A percentile compares a stretch with the other conserved stretches of the same genome.
phyloP scores from a whole-genome alignment of 2,329 filamentous ascomycete species.

The Cryphonectria carpinicola region DNA sequence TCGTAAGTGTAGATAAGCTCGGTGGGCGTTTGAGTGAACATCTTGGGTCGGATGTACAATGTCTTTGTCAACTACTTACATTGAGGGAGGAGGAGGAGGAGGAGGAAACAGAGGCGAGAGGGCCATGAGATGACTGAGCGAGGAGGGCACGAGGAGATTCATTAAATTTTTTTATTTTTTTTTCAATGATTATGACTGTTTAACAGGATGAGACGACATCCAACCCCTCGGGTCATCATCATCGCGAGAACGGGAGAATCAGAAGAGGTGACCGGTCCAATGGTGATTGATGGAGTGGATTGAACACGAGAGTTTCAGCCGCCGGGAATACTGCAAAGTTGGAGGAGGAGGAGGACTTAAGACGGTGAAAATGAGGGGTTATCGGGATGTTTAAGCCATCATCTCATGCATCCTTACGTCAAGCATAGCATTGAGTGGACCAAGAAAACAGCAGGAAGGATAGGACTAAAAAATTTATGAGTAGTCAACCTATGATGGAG shows the following conservation, averaged over 20 bases:
- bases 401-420: conserved; percentile 5
- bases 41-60: neutral
- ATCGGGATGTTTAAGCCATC: neutral
- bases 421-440: neutral
- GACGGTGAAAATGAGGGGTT: neutral
- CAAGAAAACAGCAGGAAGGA: no score
- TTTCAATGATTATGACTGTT: no score
- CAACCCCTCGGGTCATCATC: conserved; percentile 24
- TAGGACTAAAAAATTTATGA: neutral
- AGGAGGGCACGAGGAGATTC: neutral
- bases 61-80: neutral
- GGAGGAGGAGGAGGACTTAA: neutral
- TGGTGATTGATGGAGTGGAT: neutral
- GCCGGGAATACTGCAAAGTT: neutral
- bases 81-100: neutral
- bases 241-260: conserved; percentile 13
- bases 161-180: neutral
- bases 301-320: neutral
- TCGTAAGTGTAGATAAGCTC: conserved; percentile 41
- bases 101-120: no score
- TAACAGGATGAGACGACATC: neutral
- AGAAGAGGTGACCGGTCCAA: conserved; percentile 13
- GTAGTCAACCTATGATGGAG: neutral
- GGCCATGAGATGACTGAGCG: neutral
- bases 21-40: conserved; percentile 28